phyloP scores from a whole-genome alignment of 495 filamentous ascomycete species.

The Sabuloglossum arenarium region DNA sequence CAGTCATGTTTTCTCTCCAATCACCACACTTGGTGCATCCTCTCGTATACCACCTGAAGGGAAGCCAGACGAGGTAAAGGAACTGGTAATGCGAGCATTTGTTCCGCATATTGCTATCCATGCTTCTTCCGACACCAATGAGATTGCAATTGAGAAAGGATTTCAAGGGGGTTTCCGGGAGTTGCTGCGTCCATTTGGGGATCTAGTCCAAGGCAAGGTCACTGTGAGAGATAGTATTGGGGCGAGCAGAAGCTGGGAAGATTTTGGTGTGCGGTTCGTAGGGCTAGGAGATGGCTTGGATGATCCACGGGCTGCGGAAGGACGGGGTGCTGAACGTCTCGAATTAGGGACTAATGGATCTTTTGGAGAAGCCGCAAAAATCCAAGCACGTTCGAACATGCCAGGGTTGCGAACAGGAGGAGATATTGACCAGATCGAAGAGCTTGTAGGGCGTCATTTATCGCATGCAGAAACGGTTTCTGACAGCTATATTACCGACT shows the following conservation, averaged over 20 bases:
- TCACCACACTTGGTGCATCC: constrained; percentile 16
- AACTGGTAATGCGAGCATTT: constrained; percentile 62
- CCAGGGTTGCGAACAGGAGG: constrained; percentile 20
- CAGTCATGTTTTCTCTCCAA: constrained; percentile 1
- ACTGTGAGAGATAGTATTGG: constrained; percentile 79
- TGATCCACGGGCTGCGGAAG: neutral
- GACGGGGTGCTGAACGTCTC: neutral
- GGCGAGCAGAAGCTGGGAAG: constrained; percentile 60
- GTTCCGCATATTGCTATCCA: constrained; percentile 73
- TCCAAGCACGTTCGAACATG: neutral
- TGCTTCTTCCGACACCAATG: constrained; percentile 63
- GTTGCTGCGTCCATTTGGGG: constrained; percentile 78
- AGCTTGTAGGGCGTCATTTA: constrained; percentile 31
- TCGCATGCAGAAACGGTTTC: constrained; percentile 22
- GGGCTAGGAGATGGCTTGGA: constrained; percentile 39
- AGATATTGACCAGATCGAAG: constrained; percentile 35
- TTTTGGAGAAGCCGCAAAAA: constrained; percentile 1
- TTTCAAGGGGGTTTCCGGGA: constrained; percentile 64
- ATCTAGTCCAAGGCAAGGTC: constrained; percentile 68
- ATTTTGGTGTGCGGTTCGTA: constrained; percentile 75
- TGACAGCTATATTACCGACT: constrained; percentile 14
- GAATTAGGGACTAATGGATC: neutral
- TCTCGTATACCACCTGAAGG: constrained; percentile 27
- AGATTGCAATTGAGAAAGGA: constrained; percentile 64
- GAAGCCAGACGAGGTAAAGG: constrained; percentile 40